Percentiles rank a stretch among this genome's conserved stretches.
Conservation (phyloP, 768 basidiomycete species). For the Suillus weaverae region DNA sequence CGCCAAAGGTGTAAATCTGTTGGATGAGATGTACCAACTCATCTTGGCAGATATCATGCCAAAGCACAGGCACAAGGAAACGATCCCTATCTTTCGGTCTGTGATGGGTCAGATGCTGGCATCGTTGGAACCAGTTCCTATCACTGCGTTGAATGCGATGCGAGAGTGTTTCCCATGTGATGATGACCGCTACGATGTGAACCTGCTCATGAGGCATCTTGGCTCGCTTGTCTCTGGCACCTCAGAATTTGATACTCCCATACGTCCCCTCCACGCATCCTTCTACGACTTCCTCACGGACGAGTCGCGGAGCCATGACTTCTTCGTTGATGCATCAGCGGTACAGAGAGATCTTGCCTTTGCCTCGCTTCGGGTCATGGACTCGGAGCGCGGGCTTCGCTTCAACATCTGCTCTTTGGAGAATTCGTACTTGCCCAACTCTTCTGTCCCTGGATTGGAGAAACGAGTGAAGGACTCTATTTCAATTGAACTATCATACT, state of each 20-base stretch:
- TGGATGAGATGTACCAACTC: constrained; percentile 7
- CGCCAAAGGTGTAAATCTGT: neutral
- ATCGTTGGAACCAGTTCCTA: constrained; percentile 5
- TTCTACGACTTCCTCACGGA: constrained; percentile 28
- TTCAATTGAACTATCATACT: constrained; percentile 26
- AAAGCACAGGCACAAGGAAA: neutral
- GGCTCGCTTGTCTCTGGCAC: too few species aligned
- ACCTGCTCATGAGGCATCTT: too few species aligned
- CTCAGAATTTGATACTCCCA: neutral
- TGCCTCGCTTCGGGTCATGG: constrained; percentile 28
- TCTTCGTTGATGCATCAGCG: constrained; percentile 2
- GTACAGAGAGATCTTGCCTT: constrained; percentile 10
- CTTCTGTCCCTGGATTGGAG: constrained; percentile 17
- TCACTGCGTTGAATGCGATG: neutral
- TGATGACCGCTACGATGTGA: too few species aligned
- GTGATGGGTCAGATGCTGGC: constrained; percentile 4
- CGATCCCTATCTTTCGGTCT: constrained; percentile 2
- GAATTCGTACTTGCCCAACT: constrained; percentile 27
- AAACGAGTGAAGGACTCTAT: constrained; percentile 21
- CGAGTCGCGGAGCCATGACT: constrained; percentile 11
- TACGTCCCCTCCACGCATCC: constrained; percentile 25
- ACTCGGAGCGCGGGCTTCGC: constrained; percentile 15
- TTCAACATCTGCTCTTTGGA: constrained; percentile 14
- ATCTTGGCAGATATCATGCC: constrained; percentile 3
- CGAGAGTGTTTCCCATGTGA: too few species aligned